Evolutionary conservation across 345 rosid species (phyloP).

Genomic region (Hypericum perforatum): DNA sequence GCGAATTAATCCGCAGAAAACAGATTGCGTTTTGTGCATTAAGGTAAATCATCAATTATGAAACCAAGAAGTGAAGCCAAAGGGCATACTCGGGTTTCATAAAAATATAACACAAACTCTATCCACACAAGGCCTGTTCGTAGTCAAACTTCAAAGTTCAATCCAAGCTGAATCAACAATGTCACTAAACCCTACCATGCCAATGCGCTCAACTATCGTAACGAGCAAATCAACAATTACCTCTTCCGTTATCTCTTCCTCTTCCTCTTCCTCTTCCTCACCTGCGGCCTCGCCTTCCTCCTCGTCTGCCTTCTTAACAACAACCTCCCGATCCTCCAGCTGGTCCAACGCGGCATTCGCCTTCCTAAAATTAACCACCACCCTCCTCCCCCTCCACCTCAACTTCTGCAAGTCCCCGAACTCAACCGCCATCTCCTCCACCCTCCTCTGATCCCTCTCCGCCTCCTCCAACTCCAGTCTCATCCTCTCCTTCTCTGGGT

Average conservation of each 20-base stretch:
- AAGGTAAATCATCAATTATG: no score
- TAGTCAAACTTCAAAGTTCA: no score
- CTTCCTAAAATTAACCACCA: slow-evolving; percentile 56
- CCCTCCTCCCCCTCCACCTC: slow-evolving; percentile 64
- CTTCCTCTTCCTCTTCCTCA: slow-evolving; percentile 39
- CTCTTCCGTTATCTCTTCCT: slow-evolving; percentile 57
- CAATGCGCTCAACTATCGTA: no score
- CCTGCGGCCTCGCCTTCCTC: slow-evolving; percentile 28
- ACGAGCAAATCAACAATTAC: slow-evolving; percentile 14
- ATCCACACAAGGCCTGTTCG: no score
- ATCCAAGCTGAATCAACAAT: no score
- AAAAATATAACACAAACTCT: no score
- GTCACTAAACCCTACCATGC: no score
- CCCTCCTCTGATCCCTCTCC: slow-evolving; percentile 41
- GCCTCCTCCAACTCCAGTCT: slow-evolving; percentile 58
- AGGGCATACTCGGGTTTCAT: no score
- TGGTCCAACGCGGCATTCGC: slow-evolving; percentile 87
- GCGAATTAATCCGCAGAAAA: no score
- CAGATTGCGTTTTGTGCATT: no score
- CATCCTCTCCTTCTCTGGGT: slow-evolving; percentile 75
- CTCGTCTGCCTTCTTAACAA: slow-evolving; percentile 47
- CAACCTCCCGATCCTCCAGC: slow-evolving; percentile 63
- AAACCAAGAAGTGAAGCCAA: no score
- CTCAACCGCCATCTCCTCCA: slow-evolving; percentile 57
- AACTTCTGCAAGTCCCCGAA: slow-evolving; percentile 78